Conservation (phyloP, 805 yeast species). For the Brettanomyces bruxellensis region DNA sequence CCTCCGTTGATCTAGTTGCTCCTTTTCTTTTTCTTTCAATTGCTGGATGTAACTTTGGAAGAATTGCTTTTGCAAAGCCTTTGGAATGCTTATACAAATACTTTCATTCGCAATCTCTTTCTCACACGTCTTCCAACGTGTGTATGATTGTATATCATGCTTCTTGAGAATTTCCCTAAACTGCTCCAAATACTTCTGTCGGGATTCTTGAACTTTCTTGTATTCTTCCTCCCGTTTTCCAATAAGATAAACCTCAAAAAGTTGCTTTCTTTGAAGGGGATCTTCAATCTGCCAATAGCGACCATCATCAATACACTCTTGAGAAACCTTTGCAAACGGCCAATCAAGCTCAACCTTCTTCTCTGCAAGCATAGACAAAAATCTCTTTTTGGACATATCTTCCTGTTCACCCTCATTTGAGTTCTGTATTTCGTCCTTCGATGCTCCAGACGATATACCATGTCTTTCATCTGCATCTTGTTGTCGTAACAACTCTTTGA, state of each 20-base stretch:
- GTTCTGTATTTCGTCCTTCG: background rate
- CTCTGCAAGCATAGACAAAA: slow-evolving; percentile 43
- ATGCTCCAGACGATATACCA: background rate
- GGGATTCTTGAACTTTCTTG: slow-evolving; percentile 40
- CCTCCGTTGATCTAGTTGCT: slow-evolving; percentile 20
- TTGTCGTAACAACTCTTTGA: background rate
- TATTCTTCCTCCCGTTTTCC: slow-evolving; percentile 42
- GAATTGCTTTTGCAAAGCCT: slow-evolving; percentile 43
- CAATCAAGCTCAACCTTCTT: slow-evolving; percentile 60
- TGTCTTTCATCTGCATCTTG: background rate
- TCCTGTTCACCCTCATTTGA: slow-evolving; percentile 3
- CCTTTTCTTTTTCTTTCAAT: slow-evolving; percentile 27
- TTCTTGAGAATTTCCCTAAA: slow-evolving; percentile 38
- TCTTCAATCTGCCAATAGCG: slow-evolving; percentile 62
- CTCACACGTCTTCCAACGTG: slow-evolving; percentile 58
- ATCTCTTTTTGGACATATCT: slow-evolving; percentile 27
- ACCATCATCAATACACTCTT: slow-evolving; percentile 45
- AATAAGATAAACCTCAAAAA: slow-evolving; percentile 58
- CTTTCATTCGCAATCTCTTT: slow-evolving; percentile 55
- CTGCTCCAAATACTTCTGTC: slow-evolving; percentile 47
- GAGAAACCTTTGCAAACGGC: slow-evolving; percentile 64
- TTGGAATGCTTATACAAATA: slow-evolving; percentile 52
- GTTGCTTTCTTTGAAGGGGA: slow-evolving; percentile 46
- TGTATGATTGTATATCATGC: slow-evolving; percentile 39
- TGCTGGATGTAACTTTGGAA: slow-evolving; percentile 41